Base-by-base conservation (phyloP, 2,329 filamentous ascomycete genomes). In the Plectosphaerella sp. region DNA sequence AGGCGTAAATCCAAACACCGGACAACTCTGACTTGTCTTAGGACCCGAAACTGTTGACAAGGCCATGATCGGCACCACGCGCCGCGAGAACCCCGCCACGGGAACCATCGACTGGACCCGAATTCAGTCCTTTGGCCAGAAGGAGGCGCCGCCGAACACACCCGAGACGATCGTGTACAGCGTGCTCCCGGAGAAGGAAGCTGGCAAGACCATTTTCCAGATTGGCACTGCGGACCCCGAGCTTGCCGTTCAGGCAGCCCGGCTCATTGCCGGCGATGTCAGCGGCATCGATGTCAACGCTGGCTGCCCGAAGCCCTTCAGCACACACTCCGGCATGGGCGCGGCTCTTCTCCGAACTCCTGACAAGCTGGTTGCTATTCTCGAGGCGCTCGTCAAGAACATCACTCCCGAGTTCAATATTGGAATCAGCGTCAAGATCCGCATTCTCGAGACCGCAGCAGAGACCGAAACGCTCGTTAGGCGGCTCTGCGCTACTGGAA, bases 271-370 rank as follows among this genome's bases (percentile, higher is more conserved):
- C 0, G 80, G 75, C 12, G 91, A 97, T 69, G 94, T 99, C 3
- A 86, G 87, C 1, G 94, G 94, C 54, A 97, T 99, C 61, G 94
- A 97, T 67, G 88, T 99, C 56, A 99, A 99, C 68, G 91, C 94
- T 0, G 94, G 94, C n/a, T 99, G 94, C 66, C 94, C 94, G 1
- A 99, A 99, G 70, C 89, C 93, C 0, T 99, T 99, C 71, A 96
- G 89, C 64, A 96, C 93, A 2, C 82, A 82, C 57, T 91, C 91
- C 54, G 94, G 94, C 47, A 99, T 99, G 94, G 94, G 94, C 47
- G 94, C 94, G 0, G 93, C 92, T 1, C 79, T 99, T 18, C 80
- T 99, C 15, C 83, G 83, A 60, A 93, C 88, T 0, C 93, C 94
- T 0, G 92, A 97, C 58, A 84, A 82, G 62, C 80, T 99, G 1